phyloP scores from a whole-genome alignment of 2,329 filamentous ascomycete genomes.

The Xylariaceae sp. region DNA sequence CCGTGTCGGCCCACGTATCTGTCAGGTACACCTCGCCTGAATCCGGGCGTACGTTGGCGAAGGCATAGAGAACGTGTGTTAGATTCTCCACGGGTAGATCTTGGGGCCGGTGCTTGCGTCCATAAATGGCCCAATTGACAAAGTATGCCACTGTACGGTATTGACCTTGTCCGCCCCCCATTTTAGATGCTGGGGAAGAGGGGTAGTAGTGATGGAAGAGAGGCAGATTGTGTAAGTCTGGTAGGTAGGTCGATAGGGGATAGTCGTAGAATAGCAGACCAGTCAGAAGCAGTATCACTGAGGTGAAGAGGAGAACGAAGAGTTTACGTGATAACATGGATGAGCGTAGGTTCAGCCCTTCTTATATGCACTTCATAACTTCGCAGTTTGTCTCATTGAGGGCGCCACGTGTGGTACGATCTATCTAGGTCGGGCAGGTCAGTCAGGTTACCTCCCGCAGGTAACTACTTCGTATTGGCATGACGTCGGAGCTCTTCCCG shows the following conservation, averaged over 20 bases:
- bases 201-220: conserved; percentile 3
- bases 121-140: conserved; percentile 85
- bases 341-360: neutral
- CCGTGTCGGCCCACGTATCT: conserved; percentile 62
- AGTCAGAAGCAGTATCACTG: conserved; percentile 9
- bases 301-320: conserved; percentile 1
- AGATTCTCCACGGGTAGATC: conserved; percentile 75
- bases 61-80: conserved; percentile 86
- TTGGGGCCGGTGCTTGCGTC: conserved; percentile 76
- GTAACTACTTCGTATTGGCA: neutral
- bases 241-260: conserved; percentile 7
- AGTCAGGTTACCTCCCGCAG: neutral
- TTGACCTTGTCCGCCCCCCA: conserved; percentile 42
- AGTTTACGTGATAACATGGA: conserved; percentile 9
- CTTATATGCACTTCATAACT: conserved; percentile 9
- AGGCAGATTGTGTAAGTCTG: conserved; percentile 3
- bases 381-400: neutral
- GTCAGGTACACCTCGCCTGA: conserved; percentile 74
- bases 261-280: conserved; percentile 7
- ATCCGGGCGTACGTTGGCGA: conserved; percentile 78
- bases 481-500: conserved; percentile 18
- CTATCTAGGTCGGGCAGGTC: no score
- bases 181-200: conserved; percentile 24
- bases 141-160: conserved; percentile 69
- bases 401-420: neutral